Base-by-base conservation (phyloP, 805 yeast species). In the Nakazawaea holstii region DNA sequence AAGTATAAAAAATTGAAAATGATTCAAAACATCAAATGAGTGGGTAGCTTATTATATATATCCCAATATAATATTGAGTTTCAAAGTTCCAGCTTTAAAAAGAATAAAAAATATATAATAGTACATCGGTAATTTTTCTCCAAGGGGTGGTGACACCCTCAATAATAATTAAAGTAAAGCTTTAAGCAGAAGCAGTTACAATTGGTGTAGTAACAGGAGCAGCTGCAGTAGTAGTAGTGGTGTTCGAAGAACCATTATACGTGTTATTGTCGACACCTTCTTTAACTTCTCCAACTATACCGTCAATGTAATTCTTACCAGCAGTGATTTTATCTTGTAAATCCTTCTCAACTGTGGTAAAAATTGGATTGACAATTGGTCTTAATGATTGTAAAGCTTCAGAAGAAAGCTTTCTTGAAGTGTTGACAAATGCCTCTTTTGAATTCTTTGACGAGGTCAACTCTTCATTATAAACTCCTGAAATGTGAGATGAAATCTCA, bases 361-460 rank as follows among this genome's bases (percentile, higher is more conserved):
- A 53, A 36, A 60, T 51, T 39, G 61, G 51, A 17, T 56, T 59
- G 17, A 59, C 53, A 11, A 55, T 52, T 41, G 70, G 70, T 48
- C 61, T 66, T 45, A 65, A 54, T 6, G 60, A 49, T 20, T 58
- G 47, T 41, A 56, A 57, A 3, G 69, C 71, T 52, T 68, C 71
- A 36, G 53, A 57, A 2, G 72, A 65, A 35, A 68, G 59, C 44
- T 62, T 60, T 50, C 64, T 59, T 20, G 72, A 62, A 14, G 73
- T 62, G 41, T 65, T 62, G 2, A 65, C 62, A n/a, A 68, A 53
- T 2, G 70, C 71, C 27, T 56, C 56, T 11, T 67, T 55, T 15
- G 45, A 43, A n/a, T 26, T 45, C 10, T 40, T 46, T 14, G 67
- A 51, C 3, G 65, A 53, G 1, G 47, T 27, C 4, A 56, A 52